Evolutionary conservation across 257 asterid genomes (phyloP).

Genomic region (Dorcoceras hygrometricum): DNA sequence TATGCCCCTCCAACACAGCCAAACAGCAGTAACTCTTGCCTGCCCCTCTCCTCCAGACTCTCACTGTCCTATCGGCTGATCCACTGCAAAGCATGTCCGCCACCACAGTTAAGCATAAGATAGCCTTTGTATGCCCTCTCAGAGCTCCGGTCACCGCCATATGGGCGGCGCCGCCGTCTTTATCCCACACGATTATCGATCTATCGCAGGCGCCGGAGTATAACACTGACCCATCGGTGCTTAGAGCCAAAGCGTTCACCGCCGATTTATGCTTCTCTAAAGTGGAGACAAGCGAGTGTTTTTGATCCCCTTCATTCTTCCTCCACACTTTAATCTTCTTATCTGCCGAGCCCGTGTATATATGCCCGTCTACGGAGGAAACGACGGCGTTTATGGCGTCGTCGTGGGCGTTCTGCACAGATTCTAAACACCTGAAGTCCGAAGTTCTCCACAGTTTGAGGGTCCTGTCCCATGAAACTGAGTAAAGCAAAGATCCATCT

Average conservation of each 20-base stretch:
- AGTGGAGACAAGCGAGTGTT: conserved; percentile 36
- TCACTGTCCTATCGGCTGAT: conserved; percentile 67
- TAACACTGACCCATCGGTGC: conserved; percentile 48
- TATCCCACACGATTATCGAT: conserved; percentile 75
- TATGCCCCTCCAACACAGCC: conserved; percentile 71
- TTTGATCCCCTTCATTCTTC: conserved; percentile 30
- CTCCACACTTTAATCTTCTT: conserved; percentile 60
- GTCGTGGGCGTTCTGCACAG: conserved; percentile 64
- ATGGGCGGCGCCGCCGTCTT: conserved; percentile 33
- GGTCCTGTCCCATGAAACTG: conserved; percentile 82
- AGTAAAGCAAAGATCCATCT: conserved; percentile 51
- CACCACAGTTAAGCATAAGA: conserved; percentile 60
- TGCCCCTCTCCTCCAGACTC: conserved; percentile 63
- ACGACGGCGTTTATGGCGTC: conserved; percentile 76
- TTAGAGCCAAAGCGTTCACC: conserved; percentile 73
- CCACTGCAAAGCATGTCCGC: conserved; percentile 67
- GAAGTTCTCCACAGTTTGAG: conserved; percentile 73
- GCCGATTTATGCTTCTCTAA: conserved; percentile 69
- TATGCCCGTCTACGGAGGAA: conserved; percentile 38
- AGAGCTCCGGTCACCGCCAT: conserved; percentile 68
- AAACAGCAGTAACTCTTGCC: conserved; percentile 56
- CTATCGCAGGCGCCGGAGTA: conserved; percentile 91
- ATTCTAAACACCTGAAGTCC: conserved; percentile 65
- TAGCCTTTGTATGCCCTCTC: conserved; percentile 68
- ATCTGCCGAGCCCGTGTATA: conserved; percentile 81